Evolutionary conservation across 768 basidiomycete species (phyloP).

Genomic region (Amanita molliuscula): DNA sequence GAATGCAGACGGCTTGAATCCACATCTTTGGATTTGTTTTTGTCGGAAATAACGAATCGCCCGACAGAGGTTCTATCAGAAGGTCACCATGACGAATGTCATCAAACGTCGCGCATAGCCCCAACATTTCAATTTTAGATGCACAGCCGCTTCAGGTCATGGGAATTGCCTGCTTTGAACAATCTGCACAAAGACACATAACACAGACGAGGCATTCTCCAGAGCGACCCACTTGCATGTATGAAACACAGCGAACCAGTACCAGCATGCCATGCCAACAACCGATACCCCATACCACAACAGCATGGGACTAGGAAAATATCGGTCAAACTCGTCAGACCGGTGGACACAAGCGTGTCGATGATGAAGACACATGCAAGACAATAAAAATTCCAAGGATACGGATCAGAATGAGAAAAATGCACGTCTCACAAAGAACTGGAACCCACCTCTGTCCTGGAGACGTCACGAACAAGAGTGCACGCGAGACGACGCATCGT

Average conservation of each 20-base stretch:
- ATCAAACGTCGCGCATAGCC: no score
- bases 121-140: no score
- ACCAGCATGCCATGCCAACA: conserved; percentile 49
- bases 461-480: conserved; percentile 45
- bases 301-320: conserved; percentile 34
- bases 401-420: neutral
- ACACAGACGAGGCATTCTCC: no score
- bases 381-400: neutral
- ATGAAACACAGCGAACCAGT: conserved; percentile 37
- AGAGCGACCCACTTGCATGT: conserved; percentile 33
- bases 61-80: no score
- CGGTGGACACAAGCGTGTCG: conserved; percentile 49
- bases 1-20: no score
- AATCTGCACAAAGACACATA: no score
- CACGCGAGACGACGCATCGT: conserved; percentile 50
- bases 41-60: no score
- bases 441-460: conserved; percentile 69
- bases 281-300: conserved; percentile 35
- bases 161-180: no score
- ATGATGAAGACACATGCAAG: conserved; percentile 29
- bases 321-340: conserved; percentile 14
- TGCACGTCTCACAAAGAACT: conserved; percentile 59
- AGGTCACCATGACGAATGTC: no score
- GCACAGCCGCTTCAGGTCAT: no score
- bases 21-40: no score